Base-by-base conservation (phyloP, 1,284 basidiomycete genomes). In the Neonothopanus nambi region DNA sequence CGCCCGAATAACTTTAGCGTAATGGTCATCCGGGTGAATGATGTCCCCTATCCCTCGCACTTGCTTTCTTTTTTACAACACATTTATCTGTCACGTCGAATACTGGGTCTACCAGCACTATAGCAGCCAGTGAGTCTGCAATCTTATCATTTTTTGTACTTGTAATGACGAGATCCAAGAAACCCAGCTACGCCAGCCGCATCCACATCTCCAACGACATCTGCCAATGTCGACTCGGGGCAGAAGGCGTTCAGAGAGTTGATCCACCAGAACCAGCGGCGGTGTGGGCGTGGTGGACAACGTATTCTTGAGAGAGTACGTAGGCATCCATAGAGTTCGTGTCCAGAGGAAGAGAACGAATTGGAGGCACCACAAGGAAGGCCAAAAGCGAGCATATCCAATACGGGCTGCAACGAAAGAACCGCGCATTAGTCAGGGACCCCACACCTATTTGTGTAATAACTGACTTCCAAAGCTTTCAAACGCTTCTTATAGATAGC, bases 401-500 rank as follows among this genome's bases (percentile, higher is more conserved):
- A 60, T 87, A 87, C 18, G 76, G 84, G 26, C 80, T 89, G 67
- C n/a, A 17, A 24, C 17, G n/a, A n/a, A 36, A 33, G 51, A n/a
- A n/a, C n/a, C n/a, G n/a, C 48, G 18, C 60, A 43, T n/a, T 66
- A 28, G 21, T 11, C 11, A 11, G 11, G 26, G 5, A 5, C n/a
- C 12, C 13, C 20, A 4, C 40, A 18, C 36, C 59, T 11, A 42
- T 5, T 9, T 37, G 24, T 36, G 15, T 54, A 23, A 61, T 59
- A 45, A 39, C 51, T 36, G 30, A 65, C 65, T 44, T 28, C 85
- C 82, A 84, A 85, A 37, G 85, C 85, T 61, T 79, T 77, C 53
- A 94, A 73, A 65, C 93, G 93, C 11, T 81, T 85, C 58, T 85
- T 84, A 66, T 94, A 94, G 40, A 92, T 85, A 2, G 69, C 65